These are phyloP conservation scores for Solanum neorickii DNA, from an alignment of 257 asterid genomes.

Conservation along the genomic window DNA sequence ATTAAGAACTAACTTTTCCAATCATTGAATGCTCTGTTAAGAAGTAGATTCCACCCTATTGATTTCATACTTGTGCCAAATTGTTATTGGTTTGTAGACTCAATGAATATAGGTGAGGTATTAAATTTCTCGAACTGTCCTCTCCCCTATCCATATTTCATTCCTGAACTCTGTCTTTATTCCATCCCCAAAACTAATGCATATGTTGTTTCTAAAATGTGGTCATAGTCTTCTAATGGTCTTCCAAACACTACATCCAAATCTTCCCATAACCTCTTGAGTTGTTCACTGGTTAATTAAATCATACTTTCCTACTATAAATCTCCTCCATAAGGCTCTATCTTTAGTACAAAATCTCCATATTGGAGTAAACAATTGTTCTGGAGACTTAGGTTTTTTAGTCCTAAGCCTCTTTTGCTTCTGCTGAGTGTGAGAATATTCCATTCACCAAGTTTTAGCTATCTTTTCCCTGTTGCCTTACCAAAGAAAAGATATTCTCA, in stretches of 20 bases:
- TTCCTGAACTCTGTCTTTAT: too few relatives aligned
- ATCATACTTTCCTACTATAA: not conserved
- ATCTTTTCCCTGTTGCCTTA: not conserved
- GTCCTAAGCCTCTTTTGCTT: not conserved
- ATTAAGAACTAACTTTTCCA: not conserved
- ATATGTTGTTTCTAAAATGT: not conserved
- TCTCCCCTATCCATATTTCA: not conserved
- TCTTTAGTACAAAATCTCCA: not conserved
- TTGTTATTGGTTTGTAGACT: not conserved
- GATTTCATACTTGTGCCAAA: not conserved
- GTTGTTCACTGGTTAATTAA: not conserved
- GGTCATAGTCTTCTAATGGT: not conserved
- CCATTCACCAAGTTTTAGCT: not conserved
- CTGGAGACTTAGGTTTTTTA: not conserved
- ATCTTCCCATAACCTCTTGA: not conserved
- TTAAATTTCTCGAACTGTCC: not conserved
- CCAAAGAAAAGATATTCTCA: not conserved
- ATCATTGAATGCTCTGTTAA: not conserved
- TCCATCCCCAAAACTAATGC: not conserved
- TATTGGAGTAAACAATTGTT: not conserved
- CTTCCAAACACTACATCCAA: not conserved
- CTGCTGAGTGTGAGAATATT: not conserved
- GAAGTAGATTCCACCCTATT: not conserved
- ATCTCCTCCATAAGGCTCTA: not conserved
- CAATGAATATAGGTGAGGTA: not conserved